These are phyloP conservation scores for Penicillium lagena DNA, from an alignment of 495 filamentous ascomycete species.

Conservation along the genomic window DNA sequence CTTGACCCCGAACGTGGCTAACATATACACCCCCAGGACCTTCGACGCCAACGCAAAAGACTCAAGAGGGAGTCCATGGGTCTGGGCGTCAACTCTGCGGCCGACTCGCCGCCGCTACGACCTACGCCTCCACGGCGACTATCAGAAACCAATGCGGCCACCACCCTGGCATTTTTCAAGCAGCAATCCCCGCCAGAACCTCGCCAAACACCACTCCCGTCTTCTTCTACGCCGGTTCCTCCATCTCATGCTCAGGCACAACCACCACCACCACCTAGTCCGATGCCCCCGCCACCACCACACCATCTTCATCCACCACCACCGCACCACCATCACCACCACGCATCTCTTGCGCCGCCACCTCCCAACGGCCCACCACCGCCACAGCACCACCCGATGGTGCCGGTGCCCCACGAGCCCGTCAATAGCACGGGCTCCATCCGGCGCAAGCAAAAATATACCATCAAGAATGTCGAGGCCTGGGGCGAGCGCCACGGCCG, in stretches of 20 bases:
- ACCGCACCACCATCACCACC: neutral
- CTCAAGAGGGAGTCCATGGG: slow-evolving; percentile 45
- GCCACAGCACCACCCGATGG: slow-evolving; percentile 20
- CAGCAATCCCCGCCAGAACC: slow-evolving; percentile 44
- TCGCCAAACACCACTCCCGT: slow-evolving; percentile 28
- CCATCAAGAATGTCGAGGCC: slow-evolving; percentile 45
- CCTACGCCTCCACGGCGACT: slow-evolving; percentile 38
- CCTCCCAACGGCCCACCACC: slow-evolving; percentile 9
- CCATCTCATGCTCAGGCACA: slow-evolving; percentile 19
- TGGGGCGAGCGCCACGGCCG: slow-evolving; percentile 44
- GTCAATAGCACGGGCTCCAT: slow-evolving; percentile 24
- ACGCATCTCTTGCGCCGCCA: slow-evolving; percentile 7
- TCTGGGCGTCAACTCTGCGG: slow-evolving; percentile 24
- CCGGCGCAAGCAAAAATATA: slow-evolving; percentile 44
- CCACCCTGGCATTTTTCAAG: slow-evolving; percentile 45
- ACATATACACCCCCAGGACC: slow-evolving; percentile 22
- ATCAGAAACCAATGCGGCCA: slow-evolving; percentile 44
- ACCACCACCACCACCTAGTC: slow-evolving; percentile 9
- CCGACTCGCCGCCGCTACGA: slow-evolving; percentile 38
- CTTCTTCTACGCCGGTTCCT: slow-evolving; percentile 18
- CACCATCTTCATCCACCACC: slow-evolving; percentile 8
- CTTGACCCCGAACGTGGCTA: neutral
- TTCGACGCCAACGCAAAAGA: slow-evolving; percentile 40
- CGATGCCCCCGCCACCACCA: slow-evolving; percentile 5
- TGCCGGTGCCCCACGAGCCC: slow-evolving; percentile 23